These are phyloP conservation scores for Eimeria praecox DNA, from an alignment of 169 alveolate species.

Conservation along the genomic window DNA sequence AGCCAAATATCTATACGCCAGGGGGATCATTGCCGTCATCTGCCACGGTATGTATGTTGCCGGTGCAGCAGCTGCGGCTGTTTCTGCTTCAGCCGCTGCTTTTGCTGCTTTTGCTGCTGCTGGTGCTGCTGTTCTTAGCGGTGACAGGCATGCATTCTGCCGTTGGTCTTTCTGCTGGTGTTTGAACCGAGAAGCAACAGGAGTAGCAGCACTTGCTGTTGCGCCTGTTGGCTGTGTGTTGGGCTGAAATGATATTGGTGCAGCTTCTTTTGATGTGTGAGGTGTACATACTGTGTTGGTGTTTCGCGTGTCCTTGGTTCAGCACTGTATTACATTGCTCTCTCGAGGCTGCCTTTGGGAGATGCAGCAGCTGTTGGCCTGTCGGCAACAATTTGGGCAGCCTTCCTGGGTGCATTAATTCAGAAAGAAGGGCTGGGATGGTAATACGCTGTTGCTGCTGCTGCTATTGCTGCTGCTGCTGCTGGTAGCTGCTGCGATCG, in stretches of 20 bases:
- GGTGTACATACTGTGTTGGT: background rate
- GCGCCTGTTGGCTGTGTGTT: background rate
- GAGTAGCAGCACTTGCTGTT: background rate
- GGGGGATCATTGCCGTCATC: slow-evolving; percentile 47
- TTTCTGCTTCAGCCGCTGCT: background rate
- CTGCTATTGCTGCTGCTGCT: background rate
- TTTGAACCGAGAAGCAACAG: background rate
- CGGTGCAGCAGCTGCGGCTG: background rate
- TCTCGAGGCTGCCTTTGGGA: slow-evolving; percentile 62
- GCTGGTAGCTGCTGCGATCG: background rate
- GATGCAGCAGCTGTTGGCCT: slow-evolving; percentile 59
- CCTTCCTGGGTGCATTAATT: slow-evolving; percentile 19
- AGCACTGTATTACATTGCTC: slow-evolving; percentile 33
- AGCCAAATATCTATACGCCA: slow-evolving; percentile 26
- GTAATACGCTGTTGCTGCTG: background rate
- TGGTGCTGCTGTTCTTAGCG: background rate
- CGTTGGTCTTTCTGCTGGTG: background rate
- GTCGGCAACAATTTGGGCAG: slow-evolving; percentile 64
- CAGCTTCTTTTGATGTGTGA: background rate
- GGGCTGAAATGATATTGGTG: background rate
- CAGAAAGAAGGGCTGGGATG: slow-evolving; percentile 59
- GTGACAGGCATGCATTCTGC: background rate
- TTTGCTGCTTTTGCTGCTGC: background rate
- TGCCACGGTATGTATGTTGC: slow-evolving; percentile 36
- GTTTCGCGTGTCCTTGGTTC: background rate